Conservation (phyloP, 2,329 filamentous ascomycete genomes). For the Thelonectria blattea region DNA sequence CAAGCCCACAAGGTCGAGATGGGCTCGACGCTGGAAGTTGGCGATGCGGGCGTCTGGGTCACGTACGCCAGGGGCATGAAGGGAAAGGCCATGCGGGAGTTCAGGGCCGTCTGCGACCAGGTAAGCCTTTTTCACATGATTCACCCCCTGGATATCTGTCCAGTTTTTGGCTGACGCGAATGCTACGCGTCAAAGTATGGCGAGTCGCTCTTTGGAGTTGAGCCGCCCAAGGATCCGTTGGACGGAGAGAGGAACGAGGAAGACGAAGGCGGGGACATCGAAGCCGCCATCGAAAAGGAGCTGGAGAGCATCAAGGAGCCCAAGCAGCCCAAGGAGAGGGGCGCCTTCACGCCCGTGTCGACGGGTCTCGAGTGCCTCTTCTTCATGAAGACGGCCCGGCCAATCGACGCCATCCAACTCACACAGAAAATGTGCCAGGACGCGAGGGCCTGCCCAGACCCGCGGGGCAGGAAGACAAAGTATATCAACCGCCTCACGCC, state of each 20-base stretch:
- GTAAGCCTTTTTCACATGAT: constrained; percentile 45
- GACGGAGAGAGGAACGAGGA: constrained; percentile 42
- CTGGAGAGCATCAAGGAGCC: constrained; percentile 64
- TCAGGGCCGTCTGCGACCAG: constrained; percentile 70
- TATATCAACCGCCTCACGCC: constrained; percentile 67
- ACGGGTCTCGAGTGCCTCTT: constrained; percentile 67
- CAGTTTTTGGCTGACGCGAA: constrained; percentile 16
- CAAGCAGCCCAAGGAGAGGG: constrained; percentile 48
- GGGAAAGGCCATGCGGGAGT: constrained; percentile 70
- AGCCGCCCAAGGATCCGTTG: constrained; percentile 42
- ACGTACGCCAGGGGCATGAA: constrained; percentile 78
- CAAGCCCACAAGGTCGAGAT: constrained; percentile 48
- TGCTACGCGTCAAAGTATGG: constrained; percentile 60
- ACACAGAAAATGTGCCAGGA: constrained; percentile 62
- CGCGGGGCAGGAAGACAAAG: constrained; percentile 53
- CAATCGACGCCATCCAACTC: constrained; percentile 62
- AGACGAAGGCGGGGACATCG: constrained; percentile 67
- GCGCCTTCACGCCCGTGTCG: constrained; percentile 59
- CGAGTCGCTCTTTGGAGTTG: constrained; percentile 64
- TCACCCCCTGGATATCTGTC: constrained; percentile 21
- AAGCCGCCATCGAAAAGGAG: constrained; percentile 74
- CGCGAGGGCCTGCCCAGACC: constrained; percentile 50
- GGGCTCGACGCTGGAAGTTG: constrained; percentile 63
- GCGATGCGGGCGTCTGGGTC: constrained; percentile 78
- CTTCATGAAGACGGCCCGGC: constrained; percentile 63